Evolutionary conservation across 139 green algal genomes (phyloP).

Genomic region (Volvox reticuliferus): DNA sequence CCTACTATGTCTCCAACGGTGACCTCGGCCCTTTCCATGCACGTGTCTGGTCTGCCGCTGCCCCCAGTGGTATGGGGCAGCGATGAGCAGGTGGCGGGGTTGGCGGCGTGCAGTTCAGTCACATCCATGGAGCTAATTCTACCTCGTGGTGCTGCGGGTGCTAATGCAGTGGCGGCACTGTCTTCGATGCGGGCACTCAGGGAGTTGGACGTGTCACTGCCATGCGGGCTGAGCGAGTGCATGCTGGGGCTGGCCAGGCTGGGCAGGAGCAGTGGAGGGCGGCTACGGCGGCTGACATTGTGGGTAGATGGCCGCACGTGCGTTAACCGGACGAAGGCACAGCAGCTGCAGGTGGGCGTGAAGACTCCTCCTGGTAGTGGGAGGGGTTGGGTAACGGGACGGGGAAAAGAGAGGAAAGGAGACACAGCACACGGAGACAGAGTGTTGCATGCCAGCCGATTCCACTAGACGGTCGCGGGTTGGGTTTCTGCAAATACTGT

Average conservation of each 20-base stretch:
- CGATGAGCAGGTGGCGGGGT: slow-evolving; percentile 39
- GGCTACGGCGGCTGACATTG: slow-evolving; percentile 38
- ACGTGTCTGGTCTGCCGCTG: slow-evolving; percentile 18
- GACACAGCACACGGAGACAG: too few species aligned
- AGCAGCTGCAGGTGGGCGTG: slow-evolving; percentile 39
- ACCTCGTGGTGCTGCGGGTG: slow-evolving; percentile 17
- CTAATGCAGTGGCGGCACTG: background rate
- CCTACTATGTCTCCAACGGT: background rate
- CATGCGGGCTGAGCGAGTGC: slow-evolving; percentile 29
- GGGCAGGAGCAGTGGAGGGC: background rate
- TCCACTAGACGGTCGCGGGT: too few species aligned
- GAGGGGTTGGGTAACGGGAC: too few species aligned
- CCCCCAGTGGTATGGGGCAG: slow-evolving; percentile 36
- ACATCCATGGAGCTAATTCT: slow-evolving; percentile 36
- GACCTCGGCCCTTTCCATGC: background rate
- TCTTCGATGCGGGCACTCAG: background rate
- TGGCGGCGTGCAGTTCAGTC: slow-evolving; percentile 8
- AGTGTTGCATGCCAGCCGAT: too few species aligned
- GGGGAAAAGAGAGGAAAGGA: too few species aligned
- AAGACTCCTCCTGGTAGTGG: too few species aligned
- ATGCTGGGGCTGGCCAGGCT: slow-evolving; percentile 41
- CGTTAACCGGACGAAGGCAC: background rate
- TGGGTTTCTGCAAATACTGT: too few species aligned
- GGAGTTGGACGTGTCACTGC: slow-evolving; percentile 39
- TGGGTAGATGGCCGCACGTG: slow-evolving; percentile 41